Evolutionary conservation across 805 yeast genomes (phyloP), one percentile per base, ranked within the genome.

Genomic region (Wickerhamiella sergipiensis): DNA sequence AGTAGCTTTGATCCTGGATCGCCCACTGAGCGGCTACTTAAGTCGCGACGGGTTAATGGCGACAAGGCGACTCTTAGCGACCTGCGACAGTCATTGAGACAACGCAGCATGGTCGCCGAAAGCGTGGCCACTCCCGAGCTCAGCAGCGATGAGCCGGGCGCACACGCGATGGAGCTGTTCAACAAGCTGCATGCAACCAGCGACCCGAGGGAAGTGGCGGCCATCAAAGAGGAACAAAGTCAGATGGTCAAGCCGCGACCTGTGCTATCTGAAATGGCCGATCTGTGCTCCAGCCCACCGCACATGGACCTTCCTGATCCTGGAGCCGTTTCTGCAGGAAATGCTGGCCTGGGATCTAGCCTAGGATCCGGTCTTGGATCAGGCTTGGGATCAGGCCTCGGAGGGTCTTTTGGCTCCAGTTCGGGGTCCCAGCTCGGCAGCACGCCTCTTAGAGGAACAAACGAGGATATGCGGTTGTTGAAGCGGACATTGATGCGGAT

Each of bases 101-200:
- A 8, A 18, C 40, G 40, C 38, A 15, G 24, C 24, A 12, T 12
- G 15, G 15, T 24, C 6, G 21, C 36, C 12, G 36, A n/a, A 21
- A 6, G 21, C 22, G 7, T 9, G 6, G 39, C 39, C 17, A 46
- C 49, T 17, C 49, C 49, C 13, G 43, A 40, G 22, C 12, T 38
- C 24, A 38, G 44, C 38, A 46, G 49, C 38, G 49, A 46, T 17
- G 44, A 46, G 36, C 49, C 49, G 17, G 50, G 50, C 21, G 23
- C 36, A 9, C 29, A 43, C 15, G 50, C 50, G 24, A 43, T 48
- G 50, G 47, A 48, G 22, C 50, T 48, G 42, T 42, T 48, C 29
- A 31, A 24, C n/a, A 17, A 21, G 23, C 46, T 48, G 23, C 50
- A 48, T 19, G 33, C 18, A 1, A 39, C 50, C 18, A 6, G 8